These are phyloP conservation scores for Aeminium ludgeri DNA, from an alignment of 495 filamentous ascomycete genomes.

Conservation along the genomic window DNA sequence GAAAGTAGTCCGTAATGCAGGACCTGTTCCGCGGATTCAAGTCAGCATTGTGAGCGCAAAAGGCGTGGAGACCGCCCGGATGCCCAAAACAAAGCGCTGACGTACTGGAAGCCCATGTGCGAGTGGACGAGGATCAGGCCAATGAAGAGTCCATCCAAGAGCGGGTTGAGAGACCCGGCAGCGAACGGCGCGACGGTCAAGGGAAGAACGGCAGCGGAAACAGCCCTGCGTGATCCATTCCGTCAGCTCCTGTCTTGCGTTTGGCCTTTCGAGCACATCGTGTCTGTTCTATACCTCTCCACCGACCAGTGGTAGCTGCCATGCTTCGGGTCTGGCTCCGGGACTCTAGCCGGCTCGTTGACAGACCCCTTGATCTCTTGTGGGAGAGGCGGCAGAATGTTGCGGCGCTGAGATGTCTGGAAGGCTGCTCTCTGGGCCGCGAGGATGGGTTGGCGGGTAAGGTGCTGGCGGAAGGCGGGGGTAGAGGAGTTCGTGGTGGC, in stretches of 20 bases:
- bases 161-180: conserved; percentile 73
- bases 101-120: conserved; percentile 81
- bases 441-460: conserved; percentile 13
- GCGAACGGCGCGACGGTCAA: conserved; percentile 84
- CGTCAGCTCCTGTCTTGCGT: not conserved
- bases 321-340: conserved; percentile 50
- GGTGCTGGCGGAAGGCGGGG: conserved; percentile 11
- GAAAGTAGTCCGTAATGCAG: conserved; percentile 81
- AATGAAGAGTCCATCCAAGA: conserved; percentile 72
- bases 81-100: not conserved
- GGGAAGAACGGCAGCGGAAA: conserved; percentile 65
- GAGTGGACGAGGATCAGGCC: conserved; percentile 75
- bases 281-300: conserved; percentile 49
- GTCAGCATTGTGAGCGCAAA: not conserved
- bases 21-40: conserved; percentile 29
- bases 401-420: conserved; percentile 23
- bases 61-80: conserved; percentile 1
- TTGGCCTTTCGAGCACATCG: too few species aligned
- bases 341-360: conserved; percentile 76
- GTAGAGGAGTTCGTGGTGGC: conserved; percentile 17
- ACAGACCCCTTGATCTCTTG: conserved; percentile 30
- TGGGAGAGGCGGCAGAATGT: conserved; percentile 32
- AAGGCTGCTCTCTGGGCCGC: conserved; percentile 25
- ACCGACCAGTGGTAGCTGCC: conserved; percentile 98
- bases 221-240: conserved; percentile 30